Evolutionary conservation across 257 asterid genomes (phyloP).

Genomic region (Salvia rosmarinus): DNA sequence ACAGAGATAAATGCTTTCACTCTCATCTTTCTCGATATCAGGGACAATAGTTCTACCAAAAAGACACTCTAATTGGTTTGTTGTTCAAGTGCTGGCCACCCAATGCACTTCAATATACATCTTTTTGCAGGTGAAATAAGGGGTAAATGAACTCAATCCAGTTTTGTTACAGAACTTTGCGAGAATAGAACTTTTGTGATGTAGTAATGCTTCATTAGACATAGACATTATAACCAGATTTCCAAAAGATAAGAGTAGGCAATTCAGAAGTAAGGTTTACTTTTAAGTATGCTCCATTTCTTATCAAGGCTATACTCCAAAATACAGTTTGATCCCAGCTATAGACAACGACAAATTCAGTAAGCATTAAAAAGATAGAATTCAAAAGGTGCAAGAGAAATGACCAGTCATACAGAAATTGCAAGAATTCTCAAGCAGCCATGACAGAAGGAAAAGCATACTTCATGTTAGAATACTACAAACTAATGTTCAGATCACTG

Average conservation of each 20-base stretch:
- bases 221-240: conserved; percentile 21
- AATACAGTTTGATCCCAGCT: conserved; percentile 3
- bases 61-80: conserved; percentile 8
- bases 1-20: conserved; percentile 2
- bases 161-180: background rate
- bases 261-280: background rate
- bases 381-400: background rate
- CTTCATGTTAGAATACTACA: background rate
- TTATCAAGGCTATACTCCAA: background rate
- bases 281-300: background rate
- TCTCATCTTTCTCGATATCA: background rate
- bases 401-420: background rate
- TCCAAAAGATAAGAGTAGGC: background rate
- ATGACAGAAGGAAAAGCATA: conserved; percentile 14
- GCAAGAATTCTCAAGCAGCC: background rate
- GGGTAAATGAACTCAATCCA: conserved; percentile 5
- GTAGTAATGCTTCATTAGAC: background rate
- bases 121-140: background rate
- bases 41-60: background rate
- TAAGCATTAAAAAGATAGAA: background rate
- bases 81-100: background rate
- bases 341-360: background rate
- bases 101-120: conserved; percentile 8
- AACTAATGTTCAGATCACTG: background rate
- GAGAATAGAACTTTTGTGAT: too few relatives aligned